phyloP scores from a whole-genome alignment of 192 early-diverging fungal genomes.

The Coemansia sp. region DNA sequence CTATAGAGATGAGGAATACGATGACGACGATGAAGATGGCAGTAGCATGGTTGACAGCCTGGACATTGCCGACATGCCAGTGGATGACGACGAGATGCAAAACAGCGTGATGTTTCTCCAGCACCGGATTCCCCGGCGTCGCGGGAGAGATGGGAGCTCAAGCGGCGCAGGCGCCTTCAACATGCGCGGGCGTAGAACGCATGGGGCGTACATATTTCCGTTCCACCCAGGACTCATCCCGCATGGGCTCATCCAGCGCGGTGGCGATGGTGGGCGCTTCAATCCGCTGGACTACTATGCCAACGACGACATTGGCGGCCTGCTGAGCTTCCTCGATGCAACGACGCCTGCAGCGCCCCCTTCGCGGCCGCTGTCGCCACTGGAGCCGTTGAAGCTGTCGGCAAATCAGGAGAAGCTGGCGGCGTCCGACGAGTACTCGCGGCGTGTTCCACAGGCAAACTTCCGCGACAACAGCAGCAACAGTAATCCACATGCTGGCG shows the following conservation, averaged over 20 bases:
- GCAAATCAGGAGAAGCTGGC: constrained; percentile 38
- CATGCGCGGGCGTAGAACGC: constrained; percentile 8
- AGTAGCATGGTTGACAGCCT: not conserved
- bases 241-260: constrained; percentile 16
- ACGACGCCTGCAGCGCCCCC: constrained; percentile 34
- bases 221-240: constrained; percentile 29
- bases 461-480: constrained; percentile 24
- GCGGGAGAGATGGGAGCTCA: not conserved
- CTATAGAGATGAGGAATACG: constrained; percentile 17
- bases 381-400: constrained; percentile 33
- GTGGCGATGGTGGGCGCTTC: not conserved
- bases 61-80: not conserved
- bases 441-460: constrained; percentile 38
- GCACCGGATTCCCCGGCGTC: not conserved
- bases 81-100: constrained; percentile 12
- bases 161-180: not conserved
- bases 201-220: constrained; percentile 18
- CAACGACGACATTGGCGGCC: constrained; percentile 39
- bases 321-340: constrained; percentile 46
- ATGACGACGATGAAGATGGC: not conserved
- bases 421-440: constrained; percentile 22
- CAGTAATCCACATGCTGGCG: not conserved
- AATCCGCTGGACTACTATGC: constrained; percentile 42
- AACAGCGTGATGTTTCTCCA: constrained; percentile 19
- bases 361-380: constrained; percentile 22